Percentiles rank a stretch among this genome's conserved stretches.
Evolutionary conservation across 306 rosid species (phyloP).

Genomic region (Senna tora): DNA sequence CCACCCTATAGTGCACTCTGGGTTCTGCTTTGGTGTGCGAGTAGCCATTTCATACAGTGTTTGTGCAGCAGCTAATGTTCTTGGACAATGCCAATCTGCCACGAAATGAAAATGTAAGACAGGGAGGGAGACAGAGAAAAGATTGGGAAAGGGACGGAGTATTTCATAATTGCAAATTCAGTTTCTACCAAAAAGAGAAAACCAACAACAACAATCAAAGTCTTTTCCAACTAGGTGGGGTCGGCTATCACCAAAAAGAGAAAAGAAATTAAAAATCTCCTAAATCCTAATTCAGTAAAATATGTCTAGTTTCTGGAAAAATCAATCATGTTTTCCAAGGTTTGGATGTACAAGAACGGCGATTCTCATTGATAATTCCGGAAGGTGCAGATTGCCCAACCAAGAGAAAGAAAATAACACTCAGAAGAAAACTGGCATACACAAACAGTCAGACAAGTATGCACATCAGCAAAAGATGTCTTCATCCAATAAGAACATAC

Average conservation of each 20-base stretch:
- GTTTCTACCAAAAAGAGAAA: background rate
- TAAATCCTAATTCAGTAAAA: too few species aligned
- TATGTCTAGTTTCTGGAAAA: background rate
- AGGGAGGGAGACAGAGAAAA: background rate
- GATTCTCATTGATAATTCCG: background rate
- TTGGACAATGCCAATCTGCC: constrained; percentile 69
- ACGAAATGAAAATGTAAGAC: constrained; percentile 43
- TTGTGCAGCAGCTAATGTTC: constrained; percentile 70
- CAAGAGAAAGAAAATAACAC: background rate
- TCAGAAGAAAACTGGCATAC: background rate
- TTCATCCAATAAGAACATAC: constrained; percentile 36
- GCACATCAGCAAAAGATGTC: constrained; percentile 26
- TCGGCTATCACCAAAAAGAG: too few species aligned
- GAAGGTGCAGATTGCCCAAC: background rate
- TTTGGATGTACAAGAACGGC: background rate
- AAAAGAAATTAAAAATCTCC: too few species aligned
- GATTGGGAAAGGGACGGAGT: background rate
- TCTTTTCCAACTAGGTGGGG: too few species aligned
- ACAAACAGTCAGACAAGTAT: constrained; percentile 24
- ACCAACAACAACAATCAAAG: too few species aligned
- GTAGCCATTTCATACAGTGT: constrained; percentile 73
- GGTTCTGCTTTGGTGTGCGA: constrained; percentile 44
- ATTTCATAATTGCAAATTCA: constrained; percentile 18
- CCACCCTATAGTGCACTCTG: constrained; percentile 70
- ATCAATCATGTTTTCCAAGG: background rate